phyloP scores from a whole-genome alignment of 2,329 filamentous ascomycete species.

The Penicillium griseofulvum region DNA sequence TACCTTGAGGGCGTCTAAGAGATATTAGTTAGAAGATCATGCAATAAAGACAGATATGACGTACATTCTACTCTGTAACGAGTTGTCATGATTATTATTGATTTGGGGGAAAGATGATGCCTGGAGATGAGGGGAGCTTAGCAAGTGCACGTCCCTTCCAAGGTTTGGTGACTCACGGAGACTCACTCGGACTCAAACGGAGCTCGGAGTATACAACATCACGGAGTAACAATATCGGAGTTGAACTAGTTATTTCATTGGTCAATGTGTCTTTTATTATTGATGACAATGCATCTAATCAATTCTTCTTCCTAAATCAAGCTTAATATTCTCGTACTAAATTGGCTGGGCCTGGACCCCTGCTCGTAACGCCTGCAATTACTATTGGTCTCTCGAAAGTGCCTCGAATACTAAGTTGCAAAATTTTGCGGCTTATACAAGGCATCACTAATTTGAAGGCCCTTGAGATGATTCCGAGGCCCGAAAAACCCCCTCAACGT shows the following conservation, averaged over 20 bases:
- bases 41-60: constrained; percentile 29
- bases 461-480: background rate
- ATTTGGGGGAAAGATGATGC: background rate
- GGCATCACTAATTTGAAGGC: background rate
- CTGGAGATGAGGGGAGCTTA: background rate
- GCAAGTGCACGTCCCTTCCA: constrained; percentile 2
- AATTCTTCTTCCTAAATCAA: no score
- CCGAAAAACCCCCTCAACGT: background rate
- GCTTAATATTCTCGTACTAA: background rate
- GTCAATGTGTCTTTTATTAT: background rate
- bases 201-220: background rate
- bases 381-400: background rate
- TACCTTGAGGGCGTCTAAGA: constrained; percentile 63
- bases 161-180: constrained; percentile 2
- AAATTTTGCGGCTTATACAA: background rate
- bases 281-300: background rate
- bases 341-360: background rate
- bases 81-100: constrained; percentile 43
- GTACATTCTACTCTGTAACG: constrained; percentile 67
- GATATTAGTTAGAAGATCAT: background rate
- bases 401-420: background rate
- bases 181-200: background rate
- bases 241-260: background rate
- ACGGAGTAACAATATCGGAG: background rate
- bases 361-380: background rate